Percentiles rank a stretch among this genome's conserved stretches.
Evolutionary conservation across 495 filamentous ascomycete species (phyloP).

Genomic region (Aspergillus campestris): DNA sequence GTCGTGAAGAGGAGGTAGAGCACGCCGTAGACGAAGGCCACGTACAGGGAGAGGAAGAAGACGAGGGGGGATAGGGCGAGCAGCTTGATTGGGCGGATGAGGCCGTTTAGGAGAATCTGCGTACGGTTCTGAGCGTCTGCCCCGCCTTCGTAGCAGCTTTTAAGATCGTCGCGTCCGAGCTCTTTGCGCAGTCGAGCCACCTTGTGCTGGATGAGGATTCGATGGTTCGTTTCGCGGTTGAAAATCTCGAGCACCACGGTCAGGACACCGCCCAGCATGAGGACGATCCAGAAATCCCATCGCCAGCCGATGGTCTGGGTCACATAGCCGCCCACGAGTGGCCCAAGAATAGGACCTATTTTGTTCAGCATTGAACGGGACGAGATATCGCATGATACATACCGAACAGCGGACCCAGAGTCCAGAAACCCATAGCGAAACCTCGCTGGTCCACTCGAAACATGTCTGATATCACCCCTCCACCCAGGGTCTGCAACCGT

Average conservation of each 20-base stretch:
- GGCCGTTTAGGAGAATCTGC: slow-evolving; percentile 27
- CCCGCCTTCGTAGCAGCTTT: slow-evolving; percentile 38
- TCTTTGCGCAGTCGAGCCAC: slow-evolving; percentile 41
- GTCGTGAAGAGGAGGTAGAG: slow-evolving; percentile 55
- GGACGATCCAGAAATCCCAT: slow-evolving; percentile 43
- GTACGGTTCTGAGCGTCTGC: slow-evolving; percentile 18
- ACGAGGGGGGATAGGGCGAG: slow-evolving; percentile 48
- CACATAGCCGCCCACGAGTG: slow-evolving; percentile 42
- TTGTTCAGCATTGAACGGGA: too few relatives aligned
- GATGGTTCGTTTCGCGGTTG: slow-evolving; percentile 36
- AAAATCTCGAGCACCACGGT: slow-evolving; percentile 10
- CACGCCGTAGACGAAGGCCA: slow-evolving; percentile 49
- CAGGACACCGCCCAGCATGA: slow-evolving; percentile 33
- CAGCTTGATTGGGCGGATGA: slow-evolving; percentile 43
- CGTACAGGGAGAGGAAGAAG: slow-evolving; percentile 39
- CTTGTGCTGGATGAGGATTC: slow-evolving; percentile 45
- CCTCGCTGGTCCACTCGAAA: slow-evolving; percentile 22
- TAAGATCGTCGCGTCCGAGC: slow-evolving; percentile 40
- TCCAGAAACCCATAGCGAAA: slow-evolving; percentile 43
- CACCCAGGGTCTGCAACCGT: slow-evolving; percentile 36
- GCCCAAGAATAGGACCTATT: slow-evolving; percentile 45
- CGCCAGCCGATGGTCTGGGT: slow-evolving; percentile 33
- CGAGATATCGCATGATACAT: too few relatives aligned
- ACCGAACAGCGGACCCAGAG: slow-evolving; percentile 40
- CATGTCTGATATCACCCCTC: slow-evolving; percentile 43